Conservation (phyloP, 176 grass and related monocot genomes). For the Tillandsia leiboldiana region DNA sequence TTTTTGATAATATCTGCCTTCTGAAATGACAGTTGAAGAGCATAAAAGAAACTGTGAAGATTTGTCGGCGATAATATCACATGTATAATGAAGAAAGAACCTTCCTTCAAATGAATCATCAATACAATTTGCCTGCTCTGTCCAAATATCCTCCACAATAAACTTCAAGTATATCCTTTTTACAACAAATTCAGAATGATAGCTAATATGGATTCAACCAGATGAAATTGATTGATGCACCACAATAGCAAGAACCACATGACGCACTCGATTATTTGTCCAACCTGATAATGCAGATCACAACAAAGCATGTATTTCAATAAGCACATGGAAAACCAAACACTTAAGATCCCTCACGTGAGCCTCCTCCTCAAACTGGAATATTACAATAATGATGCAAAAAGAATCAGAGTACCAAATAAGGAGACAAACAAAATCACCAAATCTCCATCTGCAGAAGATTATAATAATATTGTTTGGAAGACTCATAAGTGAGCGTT, state of each 20-base stretch:
- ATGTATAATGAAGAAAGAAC: constrained; percentile 23
- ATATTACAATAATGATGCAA: constrained; percentile 19
- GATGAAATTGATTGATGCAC: constrained; percentile 20
- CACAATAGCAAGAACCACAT: constrained; percentile 17
- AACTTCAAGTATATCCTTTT: constrained; percentile 27
- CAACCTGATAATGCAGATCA: constrained; percentile 33
- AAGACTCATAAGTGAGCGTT: constrained; percentile 25
- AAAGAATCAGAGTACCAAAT: constrained; percentile 26
- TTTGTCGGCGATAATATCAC: constrained; percentile 14
- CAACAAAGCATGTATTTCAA: constrained; percentile 25
- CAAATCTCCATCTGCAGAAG: constrained; percentile 18
- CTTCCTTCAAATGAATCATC: constrained; percentile 16
- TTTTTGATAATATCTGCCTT: constrained; percentile 29
- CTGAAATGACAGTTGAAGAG: constrained; percentile 20
- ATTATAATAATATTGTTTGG: constrained; percentile 31
- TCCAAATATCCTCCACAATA: constrained; percentile 30
- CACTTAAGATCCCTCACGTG: constrained; percentile 18
- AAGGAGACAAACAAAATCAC: constrained; percentile 25
- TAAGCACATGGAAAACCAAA: constrained; percentile 23
- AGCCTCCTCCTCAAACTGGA: constrained; percentile 17
- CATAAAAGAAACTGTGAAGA: constrained; percentile 11
- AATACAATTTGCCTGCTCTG: constrained; percentile 25
- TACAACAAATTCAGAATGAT: constrained; percentile 15
- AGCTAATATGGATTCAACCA: constrained; percentile 26
- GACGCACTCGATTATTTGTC: constrained; percentile 27